Percentiles rank a stretch among this genome's conserved stretches.
These are phyloP conservation scores for Annulohypoxylon bovei DNA, from an alignment of 495 filamentous ascomycete genomes.

Conservation along the genomic window DNA sequence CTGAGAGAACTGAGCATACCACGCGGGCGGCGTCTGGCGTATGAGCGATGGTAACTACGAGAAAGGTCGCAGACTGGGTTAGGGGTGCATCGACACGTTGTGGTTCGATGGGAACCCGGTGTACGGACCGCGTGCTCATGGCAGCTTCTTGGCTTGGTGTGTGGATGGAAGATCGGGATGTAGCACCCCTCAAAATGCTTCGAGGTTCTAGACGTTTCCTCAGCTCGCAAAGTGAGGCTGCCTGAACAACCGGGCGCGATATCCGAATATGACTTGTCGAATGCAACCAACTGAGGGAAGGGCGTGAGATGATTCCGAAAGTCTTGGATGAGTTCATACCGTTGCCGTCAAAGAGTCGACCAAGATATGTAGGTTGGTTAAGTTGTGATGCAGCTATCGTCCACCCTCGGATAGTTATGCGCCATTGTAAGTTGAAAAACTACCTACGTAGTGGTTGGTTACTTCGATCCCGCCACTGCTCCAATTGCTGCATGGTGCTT, in stretches of 20 bases:
- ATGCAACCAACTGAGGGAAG: not conserved
- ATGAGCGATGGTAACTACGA: slow-evolving; percentile 56
- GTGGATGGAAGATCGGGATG: not conserved
- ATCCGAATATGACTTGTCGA: not conserved
- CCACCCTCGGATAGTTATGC: not conserved
- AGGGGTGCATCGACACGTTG: slow-evolving; percentile 62
- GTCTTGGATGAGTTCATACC: slow-evolving; percentile 18
- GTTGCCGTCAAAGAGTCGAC: not conserved
- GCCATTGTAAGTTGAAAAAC: slow-evolving; percentile 7
- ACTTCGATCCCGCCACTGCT: not conserved
- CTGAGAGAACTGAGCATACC: slow-evolving; percentile 57
- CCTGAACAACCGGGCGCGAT: not conserved
- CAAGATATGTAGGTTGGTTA: not conserved
- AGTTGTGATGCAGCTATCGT: not conserved
- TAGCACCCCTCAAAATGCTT: not conserved
- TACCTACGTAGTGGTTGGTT: slow-evolving; percentile 15
- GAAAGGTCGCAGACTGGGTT: slow-evolving; percentile 62
- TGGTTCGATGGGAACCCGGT: slow-evolving; percentile 35
- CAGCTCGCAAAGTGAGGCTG: slow-evolving; percentile 4
- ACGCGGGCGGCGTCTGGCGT: slow-evolving; percentile 45
- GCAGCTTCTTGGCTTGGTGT: not conserved
- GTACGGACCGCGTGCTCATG: slow-evolving; percentile 16
- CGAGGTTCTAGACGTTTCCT: not conserved
- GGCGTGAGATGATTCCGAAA: not conserved
- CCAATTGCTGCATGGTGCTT: slow-evolving; percentile 29